Evolutionary conservation across 2,329 filamentous ascomycete species (phyloP), one percentile per base, ranked within the genome.

Genomic region (Fusarium proliferatum): DNA sequence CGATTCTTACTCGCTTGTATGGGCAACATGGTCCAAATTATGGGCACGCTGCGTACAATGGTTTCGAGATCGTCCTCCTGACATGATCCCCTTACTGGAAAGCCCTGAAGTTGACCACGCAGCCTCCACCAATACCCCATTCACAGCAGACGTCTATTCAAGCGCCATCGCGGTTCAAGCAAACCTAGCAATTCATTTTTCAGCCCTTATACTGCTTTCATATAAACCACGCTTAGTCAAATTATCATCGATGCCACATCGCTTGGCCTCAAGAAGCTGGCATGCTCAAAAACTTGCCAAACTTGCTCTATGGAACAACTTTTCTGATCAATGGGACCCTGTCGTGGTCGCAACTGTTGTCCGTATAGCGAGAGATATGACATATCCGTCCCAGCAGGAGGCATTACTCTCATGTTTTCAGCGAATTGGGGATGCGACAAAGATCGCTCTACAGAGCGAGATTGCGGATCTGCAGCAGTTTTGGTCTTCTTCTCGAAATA

Each of bases 301-400:
- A 6, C 56, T 79, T 10, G 77, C 73, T 19, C 60, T 74, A 2
- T 78, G 77, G 55, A 81, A 81, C 39, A 78, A 72, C 21, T 80
- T 80, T 43, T 64, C 71, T 2, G 80, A 81, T 57, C 80, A 81
- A 26, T 81, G 80, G 80, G 80, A 81, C 42, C 80, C 80, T 4
- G 74, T 81, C 7, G 67, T 80, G 5, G 60, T 81, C 21, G 72
- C 76, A 3, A 75, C 74, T 3, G 53, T 81, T 4, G 53, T 81
- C 13, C 67, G 76, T 21, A 68, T 79, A 48, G 78, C 78, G 11
- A 72, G 64, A 19, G 72, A 68, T 15, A 68, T 68, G 65, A 68
- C 65, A 5, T 68, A 68, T 34, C 48, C 65, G 1, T 68, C 65
- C 3, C 65, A 68, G 13, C 65, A 68, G 2, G 65, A 68, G 4